These are phyloP conservation scores for Elsinoe batatas DNA, from an alignment of 2,329 filamentous ascomycete genomes.

Conservation along the genomic window DNA sequence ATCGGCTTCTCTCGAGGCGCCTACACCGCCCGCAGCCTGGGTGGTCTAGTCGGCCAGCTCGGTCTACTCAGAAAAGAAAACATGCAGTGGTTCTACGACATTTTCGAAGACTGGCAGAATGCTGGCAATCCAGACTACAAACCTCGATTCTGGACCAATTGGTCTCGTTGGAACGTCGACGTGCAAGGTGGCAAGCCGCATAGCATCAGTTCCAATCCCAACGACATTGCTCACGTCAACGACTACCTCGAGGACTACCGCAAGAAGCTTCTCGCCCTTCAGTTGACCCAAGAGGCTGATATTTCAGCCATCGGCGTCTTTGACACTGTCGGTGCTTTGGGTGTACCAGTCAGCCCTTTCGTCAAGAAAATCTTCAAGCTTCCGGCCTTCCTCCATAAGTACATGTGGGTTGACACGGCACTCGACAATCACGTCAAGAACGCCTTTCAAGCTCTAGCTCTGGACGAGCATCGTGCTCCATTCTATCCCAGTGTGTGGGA, in stretches of 20 bases:
- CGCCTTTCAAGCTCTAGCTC: conserved; percentile 46
- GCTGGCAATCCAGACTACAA: conserved; percentile 18
- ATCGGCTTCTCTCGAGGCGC: conserved; percentile 36
- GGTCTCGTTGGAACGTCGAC: conserved; percentile 11
- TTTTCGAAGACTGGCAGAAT: conserved; percentile 25
- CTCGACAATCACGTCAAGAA: conserved; percentile 36
- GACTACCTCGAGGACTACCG: conserved; percentile 16
- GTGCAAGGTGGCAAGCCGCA: conserved; percentile 1
- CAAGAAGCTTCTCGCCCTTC: conserved; percentile 11
- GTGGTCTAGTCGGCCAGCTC: conserved; percentile 32
- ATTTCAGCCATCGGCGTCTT: conserved; percentile 40
- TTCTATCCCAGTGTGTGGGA: conserved; percentile 45
- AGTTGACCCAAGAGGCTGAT: conserved; percentile 20
- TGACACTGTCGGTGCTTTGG: conserved; percentile 38
- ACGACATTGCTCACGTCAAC: conserved; percentile 10
- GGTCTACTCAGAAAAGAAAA: conserved; percentile 29
- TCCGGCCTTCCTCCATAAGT: conserved; percentile 24
- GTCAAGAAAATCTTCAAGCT: conserved; percentile 20
- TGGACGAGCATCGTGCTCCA: conserved; percentile 43
- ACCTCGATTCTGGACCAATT: conserved; percentile 14
- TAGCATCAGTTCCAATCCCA: conserved; percentile 9
- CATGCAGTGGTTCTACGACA: conserved; percentile 20
- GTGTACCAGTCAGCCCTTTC: conserved; percentile 28
- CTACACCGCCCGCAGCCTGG: conserved; percentile 33
- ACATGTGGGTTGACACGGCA: conserved; percentile 28